Evolutionary conservation across 1,139 yeast species (phyloP).

Genomic region (Magnusiomyces tetraspermus): DNA sequence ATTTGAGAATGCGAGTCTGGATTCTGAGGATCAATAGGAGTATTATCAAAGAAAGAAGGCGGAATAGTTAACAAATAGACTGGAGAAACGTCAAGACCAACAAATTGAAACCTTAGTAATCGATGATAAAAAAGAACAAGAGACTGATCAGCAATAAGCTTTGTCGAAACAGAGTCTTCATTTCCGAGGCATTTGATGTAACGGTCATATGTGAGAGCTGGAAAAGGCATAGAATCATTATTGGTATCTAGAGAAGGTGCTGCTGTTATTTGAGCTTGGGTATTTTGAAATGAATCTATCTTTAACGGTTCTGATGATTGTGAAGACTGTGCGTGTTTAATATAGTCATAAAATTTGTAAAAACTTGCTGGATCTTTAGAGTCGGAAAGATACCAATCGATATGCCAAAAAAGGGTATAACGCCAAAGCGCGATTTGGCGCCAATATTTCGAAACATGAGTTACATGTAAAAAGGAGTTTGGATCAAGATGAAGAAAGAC

Average conservation of each 20-base stretch:
- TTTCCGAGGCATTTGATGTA: neutral
- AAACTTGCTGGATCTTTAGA: neutral
- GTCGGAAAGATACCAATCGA: conserved; percentile 8
- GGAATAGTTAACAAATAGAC: neutral
- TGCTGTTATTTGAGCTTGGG: neutral
- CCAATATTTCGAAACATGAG: conserved; percentile 13
- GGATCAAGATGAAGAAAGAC: conserved; percentile 12
- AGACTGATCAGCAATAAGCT: conserved; percentile 1
- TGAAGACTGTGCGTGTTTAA: neutral
- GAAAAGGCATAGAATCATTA: neutral
- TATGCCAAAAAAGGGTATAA: conserved; percentile 14
- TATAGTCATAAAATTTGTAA: conserved; percentile 6
- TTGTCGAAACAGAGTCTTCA: neutral
- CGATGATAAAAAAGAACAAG: conserved; percentile 10
- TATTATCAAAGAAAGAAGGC: neutral
- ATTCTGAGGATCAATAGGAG: conserved; percentile 2
- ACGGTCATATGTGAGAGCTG: neutral
- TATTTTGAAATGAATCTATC: neutral
- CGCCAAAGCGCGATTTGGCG: conserved; percentile 13
- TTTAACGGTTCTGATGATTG: neutral
- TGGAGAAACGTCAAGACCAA: conserved; percentile 4
- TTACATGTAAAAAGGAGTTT: conserved; percentile 10
- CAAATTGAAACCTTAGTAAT: conserved; percentile 9
- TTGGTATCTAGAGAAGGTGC: neutral
- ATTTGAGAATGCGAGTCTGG: conserved; percentile 3